Conservation (phyloP, 2,329 filamentous ascomycete species). For the Hysterium pulicare region DNA sequence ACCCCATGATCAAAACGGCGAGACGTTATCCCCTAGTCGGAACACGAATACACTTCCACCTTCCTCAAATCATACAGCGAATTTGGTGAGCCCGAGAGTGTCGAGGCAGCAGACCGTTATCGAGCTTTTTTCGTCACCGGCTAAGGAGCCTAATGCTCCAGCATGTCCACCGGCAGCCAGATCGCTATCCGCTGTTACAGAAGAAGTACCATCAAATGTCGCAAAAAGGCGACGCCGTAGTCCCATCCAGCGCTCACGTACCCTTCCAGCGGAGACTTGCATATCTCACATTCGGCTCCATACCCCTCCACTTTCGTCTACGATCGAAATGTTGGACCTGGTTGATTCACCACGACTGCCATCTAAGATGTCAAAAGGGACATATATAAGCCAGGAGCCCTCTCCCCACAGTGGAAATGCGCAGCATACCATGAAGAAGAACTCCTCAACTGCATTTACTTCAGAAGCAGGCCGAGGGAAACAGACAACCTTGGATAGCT, state of each 20-base stretch:
- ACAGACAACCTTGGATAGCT: background rate
- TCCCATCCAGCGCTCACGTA: constrained; percentile 34
- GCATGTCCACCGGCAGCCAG: constrained; percentile 8
- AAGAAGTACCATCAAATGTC: constrained; percentile 26
- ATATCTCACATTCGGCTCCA: too few species aligned
- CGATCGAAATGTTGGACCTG: constrained; percentile 28
- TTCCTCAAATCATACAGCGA: background rate
- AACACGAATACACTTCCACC: background rate
- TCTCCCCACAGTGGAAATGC: background rate
- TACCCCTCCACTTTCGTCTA: too few species aligned
- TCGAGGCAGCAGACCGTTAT: constrained; percentile 13
- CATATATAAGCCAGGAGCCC: constrained; percentile 3
- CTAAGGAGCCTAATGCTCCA: constrained; percentile 4
- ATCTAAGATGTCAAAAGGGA: constrained; percentile 22
- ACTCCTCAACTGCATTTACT: constrained; percentile 13
- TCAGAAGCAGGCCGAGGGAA: background rate
- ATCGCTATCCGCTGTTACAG: constrained; percentile 18
- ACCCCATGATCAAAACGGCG: constrained; percentile 10
- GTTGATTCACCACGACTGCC: constrained; percentile 19
- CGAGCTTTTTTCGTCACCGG: constrained; percentile 29
- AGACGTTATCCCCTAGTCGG: background rate
- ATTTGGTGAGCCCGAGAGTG: constrained; percentile 4
- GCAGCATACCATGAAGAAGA: constrained; percentile 7
- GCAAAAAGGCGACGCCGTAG: constrained; percentile 27
- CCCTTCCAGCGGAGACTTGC: constrained; percentile 19